Evolutionary conservation across 2,329 filamentous ascomycete genomes (phyloP), one percentile per base, ranked within the genome.

Genomic region (Venturia oleaginea): DNA sequence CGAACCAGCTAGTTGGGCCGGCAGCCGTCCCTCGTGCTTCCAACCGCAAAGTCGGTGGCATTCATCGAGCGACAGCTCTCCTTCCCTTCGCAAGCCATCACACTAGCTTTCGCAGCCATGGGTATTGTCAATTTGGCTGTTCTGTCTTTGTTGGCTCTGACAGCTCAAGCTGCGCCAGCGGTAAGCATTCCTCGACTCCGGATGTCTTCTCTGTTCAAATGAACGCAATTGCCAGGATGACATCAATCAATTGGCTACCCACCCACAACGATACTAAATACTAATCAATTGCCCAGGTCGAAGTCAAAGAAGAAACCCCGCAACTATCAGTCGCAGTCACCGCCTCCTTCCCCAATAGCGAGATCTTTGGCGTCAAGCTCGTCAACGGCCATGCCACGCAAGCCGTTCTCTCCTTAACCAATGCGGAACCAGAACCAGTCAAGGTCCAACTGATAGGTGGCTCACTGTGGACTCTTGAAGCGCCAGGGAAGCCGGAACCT

Each of bases 361-460:
- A 95, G 80, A 87, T 96, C 77, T 94, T 97, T 71, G 94, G 93
- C 71, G 86, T 97, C 71, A 96, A 96, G 84, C 86, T 97, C 70
- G 85, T 97, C 81, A 99, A 99, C 75, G 91, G 92, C 72, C 87
- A 88, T 69, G 86, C 91, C 51, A 96, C 92, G 68, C 86, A 90
- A 76, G 89, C 64, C 17, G 24, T 95, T 63, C 80, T 99, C 71
- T 86, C 91, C 72, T 82, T 99, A 75, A 84, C 82, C 75, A 99
- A 99, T 81, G 82, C 90, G 67, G 94, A 99, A 78, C 81, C 84
- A 15, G 81, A 82, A 62, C 84, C 92, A 30, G 84, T 99, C 72
- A 84, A 83, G 67, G 81, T 99, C 66, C 83, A 86, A 73, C 84
- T 95, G 70, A 78, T 97, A 57, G 87, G 87, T 55, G 94, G 92